These are phyloP conservation scores for Stachybotrys chartarum DNA, from an alignment of 2,329 filamentous ascomycete genomes.

Conservation along the genomic window DNA sequence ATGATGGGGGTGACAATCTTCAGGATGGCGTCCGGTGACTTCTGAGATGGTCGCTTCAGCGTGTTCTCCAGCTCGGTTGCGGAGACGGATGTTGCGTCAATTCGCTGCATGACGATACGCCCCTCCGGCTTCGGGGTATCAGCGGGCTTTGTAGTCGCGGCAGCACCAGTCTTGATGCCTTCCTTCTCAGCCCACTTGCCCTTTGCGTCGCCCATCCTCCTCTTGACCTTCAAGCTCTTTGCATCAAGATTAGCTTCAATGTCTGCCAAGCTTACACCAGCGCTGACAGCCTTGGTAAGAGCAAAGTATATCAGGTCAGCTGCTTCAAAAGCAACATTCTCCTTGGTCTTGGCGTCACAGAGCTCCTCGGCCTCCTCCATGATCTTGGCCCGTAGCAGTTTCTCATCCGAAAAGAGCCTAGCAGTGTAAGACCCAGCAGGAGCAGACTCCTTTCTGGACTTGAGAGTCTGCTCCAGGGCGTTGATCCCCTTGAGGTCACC, in stretches of 20 bases:
- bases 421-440: conserved; percentile 91
- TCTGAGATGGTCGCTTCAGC: conserved; percentile 84
- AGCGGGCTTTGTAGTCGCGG: conserved; percentile 25
- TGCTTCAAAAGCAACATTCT: conserved; percentile 88
- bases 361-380: conserved; percentile 98
- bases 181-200: conserved; percentile 84
- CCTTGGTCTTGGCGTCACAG: conserved; percentile 73
- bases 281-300: conserved; percentile 77
- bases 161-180: conserved; percentile 47
- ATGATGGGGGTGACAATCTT: conserved; percentile 89
- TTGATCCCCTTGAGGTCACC: conserved; percentile 76
- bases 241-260: conserved; percentile 88
- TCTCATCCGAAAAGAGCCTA: conserved; percentile 83
- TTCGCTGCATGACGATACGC: conserved; percentile 76
- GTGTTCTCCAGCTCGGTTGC: conserved; percentile 61
- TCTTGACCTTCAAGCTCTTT: conserved; percentile 92
- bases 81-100: conserved; percentile 60
- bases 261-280: conserved; percentile 79
- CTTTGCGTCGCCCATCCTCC: conserved; percentile 90
- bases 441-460: conserved; percentile 73
- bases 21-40: conserved; percentile 89
- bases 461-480: conserved; percentile 78
- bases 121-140: conserved; percentile 29
- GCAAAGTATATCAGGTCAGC: conserved; percentile 96
- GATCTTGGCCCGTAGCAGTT: conserved; percentile 88